Conservation (phyloP, 1,284 basidiomycete species). For the Lignosus rhinocerotis region DNA sequence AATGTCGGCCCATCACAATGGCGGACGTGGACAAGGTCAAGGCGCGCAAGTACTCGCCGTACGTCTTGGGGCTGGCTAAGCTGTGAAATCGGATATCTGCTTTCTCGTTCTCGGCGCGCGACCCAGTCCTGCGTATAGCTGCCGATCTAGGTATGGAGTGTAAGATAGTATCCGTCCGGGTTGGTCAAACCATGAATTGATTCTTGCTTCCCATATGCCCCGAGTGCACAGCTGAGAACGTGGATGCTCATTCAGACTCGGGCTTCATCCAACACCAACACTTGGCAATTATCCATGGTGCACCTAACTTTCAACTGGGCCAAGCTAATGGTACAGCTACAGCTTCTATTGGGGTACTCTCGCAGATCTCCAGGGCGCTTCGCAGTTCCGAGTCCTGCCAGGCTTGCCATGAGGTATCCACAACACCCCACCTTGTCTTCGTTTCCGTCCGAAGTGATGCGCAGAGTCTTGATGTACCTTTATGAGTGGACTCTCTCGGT, state of each 20-base stretch:
- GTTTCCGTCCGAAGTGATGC: neutral
- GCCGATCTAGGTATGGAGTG: neutral
- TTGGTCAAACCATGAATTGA: neutral
- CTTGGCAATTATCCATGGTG: neutral
- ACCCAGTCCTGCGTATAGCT: neutral
- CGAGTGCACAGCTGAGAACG: neutral
- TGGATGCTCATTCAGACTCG: neutral
- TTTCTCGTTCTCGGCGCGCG: neutral
- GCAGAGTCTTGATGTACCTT: neutral
- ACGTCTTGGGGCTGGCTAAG: slow-evolving; percentile 28
- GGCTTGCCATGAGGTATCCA: neutral
- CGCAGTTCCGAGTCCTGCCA: neutral
- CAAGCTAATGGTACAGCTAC: neutral
- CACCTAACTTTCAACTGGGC: neutral
- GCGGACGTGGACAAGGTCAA: slow-evolving; percentile 75
- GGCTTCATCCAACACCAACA: neutral
- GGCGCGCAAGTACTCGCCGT: slow-evolving; percentile 49
- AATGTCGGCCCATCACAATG: slow-evolving; percentile 61
- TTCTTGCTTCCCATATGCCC: neutral
- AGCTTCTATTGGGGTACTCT: neutral
- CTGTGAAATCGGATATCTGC: slow-evolving; percentile 15
- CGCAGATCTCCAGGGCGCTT: neutral
- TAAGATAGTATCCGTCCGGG: neutral
- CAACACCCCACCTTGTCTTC: neutral
- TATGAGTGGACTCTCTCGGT: neutral